Conservation (phyloP, 306 rosid genomes). For the Ammopiptanthus mongolicus region DNA sequence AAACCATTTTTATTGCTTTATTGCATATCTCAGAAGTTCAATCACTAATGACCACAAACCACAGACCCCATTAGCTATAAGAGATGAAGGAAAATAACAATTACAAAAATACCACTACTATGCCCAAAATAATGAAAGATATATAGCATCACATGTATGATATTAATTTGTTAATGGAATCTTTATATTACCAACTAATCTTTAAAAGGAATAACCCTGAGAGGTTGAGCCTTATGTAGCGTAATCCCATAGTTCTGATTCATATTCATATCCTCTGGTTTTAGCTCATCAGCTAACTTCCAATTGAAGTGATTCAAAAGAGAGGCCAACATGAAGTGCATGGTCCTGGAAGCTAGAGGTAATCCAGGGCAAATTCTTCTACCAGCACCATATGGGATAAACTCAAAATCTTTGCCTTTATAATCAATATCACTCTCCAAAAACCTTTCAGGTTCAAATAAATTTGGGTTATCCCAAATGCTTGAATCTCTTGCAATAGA, state of each 20-base stretch:
- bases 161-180: too few species aligned
- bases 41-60: too few species aligned
- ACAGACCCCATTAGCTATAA: too few species aligned
- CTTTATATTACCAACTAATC: background rate
- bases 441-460: constrained; percentile 22
- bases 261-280: background rate
- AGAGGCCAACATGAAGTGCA: constrained; percentile 9
- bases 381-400: constrained; percentile 26
- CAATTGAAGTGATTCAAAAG: constrained; percentile 5
- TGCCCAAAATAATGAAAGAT: too few species aligned
- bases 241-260: constrained; percentile 2
- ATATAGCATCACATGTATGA: too few species aligned
- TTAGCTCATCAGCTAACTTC: background rate
- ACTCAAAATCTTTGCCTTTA: constrained; percentile 6
- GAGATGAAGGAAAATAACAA: too few species aligned
- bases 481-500: constrained; percentile 5
- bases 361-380: constrained; percentile 29
- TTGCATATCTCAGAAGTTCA: too few species aligned
- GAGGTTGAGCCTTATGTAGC: background rate
- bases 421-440: background rate
- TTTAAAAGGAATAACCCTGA: background rate
- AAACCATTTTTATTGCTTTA: too few species aligned
- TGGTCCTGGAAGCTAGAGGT: background rate
- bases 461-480: constrained; percentile 8
- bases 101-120: too few species aligned